phyloP scores from a whole-genome alignment of 2,329 filamentous ascomycete genomes.

The Diplodia scrobiculata region DNA sequence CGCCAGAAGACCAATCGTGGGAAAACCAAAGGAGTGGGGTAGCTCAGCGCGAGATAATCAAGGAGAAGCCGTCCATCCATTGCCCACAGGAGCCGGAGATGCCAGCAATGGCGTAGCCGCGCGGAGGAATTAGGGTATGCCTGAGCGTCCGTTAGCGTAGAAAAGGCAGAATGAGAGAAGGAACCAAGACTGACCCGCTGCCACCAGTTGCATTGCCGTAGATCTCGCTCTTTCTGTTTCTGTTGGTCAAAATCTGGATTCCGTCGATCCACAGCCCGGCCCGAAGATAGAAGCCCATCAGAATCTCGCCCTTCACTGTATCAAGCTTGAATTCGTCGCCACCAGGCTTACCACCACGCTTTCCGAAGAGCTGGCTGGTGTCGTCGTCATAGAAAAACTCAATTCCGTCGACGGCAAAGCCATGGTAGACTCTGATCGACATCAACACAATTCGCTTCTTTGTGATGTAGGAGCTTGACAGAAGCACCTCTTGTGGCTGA shows the following conservation, averaged over 20 bases:
- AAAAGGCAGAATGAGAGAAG: neutral
- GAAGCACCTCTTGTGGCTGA: conserved; percentile 70
- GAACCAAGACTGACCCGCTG: conserved; percentile 66
- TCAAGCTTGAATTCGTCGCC: conserved; percentile 80
- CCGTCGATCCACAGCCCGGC: conserved; percentile 83
- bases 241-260: conserved; percentile 83
- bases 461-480: conserved; percentile 64
- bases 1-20: neutral
- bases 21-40: neutral
- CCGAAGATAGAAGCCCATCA: conserved; percentile 82
- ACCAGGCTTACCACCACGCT: conserved; percentile 68
- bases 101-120: conserved; percentile 85
- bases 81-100: conserved; percentile 77
- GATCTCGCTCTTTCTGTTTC: conserved; percentile 80
- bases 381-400: conserved; percentile 93
- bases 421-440: conserved; percentile 75
- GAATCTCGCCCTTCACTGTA: conserved; percentile 77
- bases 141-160: conserved; percentile 52
- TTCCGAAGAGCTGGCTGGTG: conserved; percentile 83
- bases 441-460: conserved; percentile 68
- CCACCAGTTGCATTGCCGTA: conserved; percentile 82
- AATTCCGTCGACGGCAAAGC: conserved; percentile 75
- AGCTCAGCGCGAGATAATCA: conserved; percentile 71
- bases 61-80: conserved; percentile 83
- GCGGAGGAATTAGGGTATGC: conserved; percentile 82